These are phyloP conservation scores for Trametes cinnabarina DNA, from an alignment of 768 basidiomycete species.

Conservation along the genomic window DNA sequence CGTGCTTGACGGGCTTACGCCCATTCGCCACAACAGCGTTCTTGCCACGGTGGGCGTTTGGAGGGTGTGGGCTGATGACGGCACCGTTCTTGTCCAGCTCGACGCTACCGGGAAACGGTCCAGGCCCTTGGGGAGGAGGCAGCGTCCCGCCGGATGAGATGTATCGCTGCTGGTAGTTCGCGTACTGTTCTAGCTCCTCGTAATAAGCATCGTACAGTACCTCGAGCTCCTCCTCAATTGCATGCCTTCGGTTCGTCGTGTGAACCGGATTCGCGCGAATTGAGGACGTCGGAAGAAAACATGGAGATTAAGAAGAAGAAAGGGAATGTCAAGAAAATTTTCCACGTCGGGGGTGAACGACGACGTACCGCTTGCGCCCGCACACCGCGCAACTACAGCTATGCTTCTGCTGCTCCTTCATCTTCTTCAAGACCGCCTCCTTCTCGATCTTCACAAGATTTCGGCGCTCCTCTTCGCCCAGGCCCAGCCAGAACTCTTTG, in stretches of 20 bases:
- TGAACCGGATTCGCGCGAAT: conserved; percentile 21
- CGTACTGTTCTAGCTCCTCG: conserved; percentile 99
- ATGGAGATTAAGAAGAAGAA: conserved; percentile 23
- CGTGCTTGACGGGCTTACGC: conserved; percentile 46
- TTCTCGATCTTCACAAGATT: conserved; percentile 97
- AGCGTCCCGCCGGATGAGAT: conserved; percentile 86
- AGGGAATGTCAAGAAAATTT: conserved; percentile 26
- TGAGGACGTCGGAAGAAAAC: conserved; percentile 14
- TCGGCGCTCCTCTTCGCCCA: conserved; percentile 88
- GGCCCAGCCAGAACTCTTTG: conserved; percentile 95
- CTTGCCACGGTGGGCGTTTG: conserved; percentile 29
- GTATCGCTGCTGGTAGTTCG: conserved; percentile 95
- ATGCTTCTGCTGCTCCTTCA: conserved; percentile 99
- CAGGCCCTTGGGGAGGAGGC: conserved; percentile 91
- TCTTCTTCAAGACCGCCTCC: conserved; percentile 95
- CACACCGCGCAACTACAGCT: conserved; percentile 95
- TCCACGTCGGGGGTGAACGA: conserved; percentile 27
- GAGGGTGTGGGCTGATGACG: conserved; percentile 45
- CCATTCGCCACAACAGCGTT: conserved; percentile 33
- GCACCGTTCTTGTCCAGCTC: conserved; percentile 91
- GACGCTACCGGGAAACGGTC: conserved; percentile 97
- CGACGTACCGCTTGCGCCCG: conserved; percentile 88
- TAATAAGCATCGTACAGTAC: conserved; percentile 99
- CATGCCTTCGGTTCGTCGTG: conserved; percentile 56
- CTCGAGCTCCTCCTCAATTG: conserved; percentile 99